Evolutionary conservation across 2,329 filamentous ascomycete genomes (phyloP).

Genomic region (Penicillium sp.): DNA sequence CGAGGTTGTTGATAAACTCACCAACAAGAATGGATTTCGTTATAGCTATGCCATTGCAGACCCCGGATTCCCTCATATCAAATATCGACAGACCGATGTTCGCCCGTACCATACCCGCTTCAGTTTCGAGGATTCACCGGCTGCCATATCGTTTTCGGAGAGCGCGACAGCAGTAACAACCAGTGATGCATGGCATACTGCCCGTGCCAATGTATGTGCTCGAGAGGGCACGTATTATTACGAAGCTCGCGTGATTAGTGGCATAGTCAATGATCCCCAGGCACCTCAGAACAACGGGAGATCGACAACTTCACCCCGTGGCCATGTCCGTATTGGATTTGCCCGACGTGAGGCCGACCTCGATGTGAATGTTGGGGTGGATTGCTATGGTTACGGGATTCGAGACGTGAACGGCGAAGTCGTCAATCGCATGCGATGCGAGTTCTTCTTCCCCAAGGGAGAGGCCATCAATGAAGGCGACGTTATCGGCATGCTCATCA

Average conservation of each 20-base stretch:
- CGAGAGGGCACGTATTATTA: slow-evolving; percentile 90
- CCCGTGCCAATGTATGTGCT: slow-evolving; percentile 83
- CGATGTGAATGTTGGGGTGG: slow-evolving; percentile 68
- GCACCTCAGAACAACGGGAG: slow-evolving; percentile 21
- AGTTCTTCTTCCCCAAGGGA: slow-evolving; percentile 76
- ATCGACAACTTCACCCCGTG: slow-evolving; percentile 28
- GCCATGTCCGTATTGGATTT: slow-evolving; percentile 50
- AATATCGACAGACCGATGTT: slow-evolving; percentile 84
- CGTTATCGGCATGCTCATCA: slow-evolving; percentile 90
- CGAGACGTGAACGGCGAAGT: slow-evolving; percentile 88
- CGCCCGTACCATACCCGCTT: slow-evolving; percentile 80
- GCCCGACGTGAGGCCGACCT: slow-evolving; percentile 46
- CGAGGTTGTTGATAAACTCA: slow-evolving; percentile 50
- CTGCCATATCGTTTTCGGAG: slow-evolving; percentile 77
- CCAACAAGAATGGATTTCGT: slow-evolving; percentile 71
- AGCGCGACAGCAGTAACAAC: slow-evolving; percentile 77
- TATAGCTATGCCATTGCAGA: slow-evolving; percentile 91
- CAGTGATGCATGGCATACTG: slow-evolving; percentile 88
- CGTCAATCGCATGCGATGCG: slow-evolving; percentile 89
- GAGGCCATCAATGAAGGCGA: slow-evolving; percentile 85
- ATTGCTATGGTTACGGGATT: slow-evolving; percentile 93
- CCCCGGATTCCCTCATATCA: slow-evolving; percentile 80
- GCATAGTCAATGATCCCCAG: slow-evolving; percentile 42
- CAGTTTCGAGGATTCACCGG: slow-evolving; percentile 87
- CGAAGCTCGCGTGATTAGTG: slow-evolving; percentile 84